A percentile compares a stretch with the other conserved stretches of the same genome.
Conservation (phyloP, 1,284 basidiomycete genomes). For the Malassezia sp. region DNA sequence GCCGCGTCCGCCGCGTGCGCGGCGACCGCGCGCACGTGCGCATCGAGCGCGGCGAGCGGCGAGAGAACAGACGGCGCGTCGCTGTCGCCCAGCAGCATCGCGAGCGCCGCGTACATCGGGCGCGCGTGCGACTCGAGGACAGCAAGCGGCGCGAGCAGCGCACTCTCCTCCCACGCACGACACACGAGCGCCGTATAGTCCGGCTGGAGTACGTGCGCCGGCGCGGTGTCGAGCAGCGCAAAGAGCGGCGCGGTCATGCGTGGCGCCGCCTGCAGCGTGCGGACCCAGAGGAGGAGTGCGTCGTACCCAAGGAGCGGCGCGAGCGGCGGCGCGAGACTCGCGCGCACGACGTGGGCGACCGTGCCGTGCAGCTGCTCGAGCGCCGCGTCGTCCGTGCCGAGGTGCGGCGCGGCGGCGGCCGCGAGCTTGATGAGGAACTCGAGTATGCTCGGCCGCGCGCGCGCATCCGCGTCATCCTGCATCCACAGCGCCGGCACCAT, state of each 20-base stretch:
- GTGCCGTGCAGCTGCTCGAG: constrained; percentile 29
- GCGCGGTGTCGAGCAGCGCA: constrained; percentile 24
- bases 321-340: constrained; percentile 22
- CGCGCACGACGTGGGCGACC: constrained; percentile 33
- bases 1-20: neutral
- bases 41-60: constrained; percentile 29
- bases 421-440: constrained; percentile 38
- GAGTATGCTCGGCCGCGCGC: constrained; percentile 35
- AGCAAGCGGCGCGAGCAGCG: constrained; percentile 33
- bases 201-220: constrained; percentile 27
- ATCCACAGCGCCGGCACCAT: constrained; percentile 40
- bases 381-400: constrained; percentile 15
- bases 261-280: constrained; percentile 32
- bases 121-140: constrained; percentile 25
- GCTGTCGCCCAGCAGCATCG: constrained; percentile 28
- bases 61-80: constrained; percentile 30
- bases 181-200: constrained; percentile 39
- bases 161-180: constrained; percentile 30
- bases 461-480: constrained; percentile 35
- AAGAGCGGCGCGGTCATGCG: constrained; percentile 35
- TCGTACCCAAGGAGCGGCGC: constrained; percentile 37
- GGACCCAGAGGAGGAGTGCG: constrained; percentile 38
- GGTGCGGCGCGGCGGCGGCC: constrained; percentile 27
- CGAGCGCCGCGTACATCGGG: constrained; percentile 25
- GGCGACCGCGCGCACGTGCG: constrained; percentile 28